Evolutionary conservation across 2,329 filamentous ascomycete genomes (phyloP).

Genomic region (Cladophialophora exuberans): DNA sequence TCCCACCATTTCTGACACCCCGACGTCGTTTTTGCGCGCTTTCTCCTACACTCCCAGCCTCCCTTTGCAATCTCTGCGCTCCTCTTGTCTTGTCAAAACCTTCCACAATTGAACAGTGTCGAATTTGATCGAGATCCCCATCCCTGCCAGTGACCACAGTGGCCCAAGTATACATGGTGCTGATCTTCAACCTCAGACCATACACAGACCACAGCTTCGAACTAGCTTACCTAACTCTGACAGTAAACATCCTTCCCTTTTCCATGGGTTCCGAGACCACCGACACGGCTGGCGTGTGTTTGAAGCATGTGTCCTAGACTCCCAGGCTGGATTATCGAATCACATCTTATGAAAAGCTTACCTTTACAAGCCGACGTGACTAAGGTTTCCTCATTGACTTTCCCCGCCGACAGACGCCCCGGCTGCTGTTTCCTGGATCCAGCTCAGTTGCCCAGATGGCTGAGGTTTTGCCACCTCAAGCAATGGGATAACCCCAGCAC

Average conservation of each 20-base stretch:
- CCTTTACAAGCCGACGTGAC: neutral
- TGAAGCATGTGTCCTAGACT: constrained; percentile 1
- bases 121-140: too few relatives aligned
- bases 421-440: constrained; percentile 6
- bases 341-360: constrained; percentile 2
- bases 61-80: neutral
- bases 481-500: too few relatives aligned
- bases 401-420: neutral
- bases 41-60: neutral
- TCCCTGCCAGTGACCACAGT: too few relatives aligned
- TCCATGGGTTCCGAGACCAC: neutral
- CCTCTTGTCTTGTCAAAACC: neutral
- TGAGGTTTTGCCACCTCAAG: constrained; percentile 1
- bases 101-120: too few relatives aligned
- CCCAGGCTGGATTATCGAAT: neutral
- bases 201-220: neutral
- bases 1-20: neutral
- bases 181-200: too few relatives aligned
- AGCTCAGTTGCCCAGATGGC: neutral
- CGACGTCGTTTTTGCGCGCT: neutral
- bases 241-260: neutral
- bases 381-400: neutral
- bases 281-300: neutral
- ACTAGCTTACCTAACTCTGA: neutral
- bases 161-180: too few relatives aligned